phyloP scores from a whole-genome alignment of 805 yeast species.

The Debaryomyces hansenii region DNA sequence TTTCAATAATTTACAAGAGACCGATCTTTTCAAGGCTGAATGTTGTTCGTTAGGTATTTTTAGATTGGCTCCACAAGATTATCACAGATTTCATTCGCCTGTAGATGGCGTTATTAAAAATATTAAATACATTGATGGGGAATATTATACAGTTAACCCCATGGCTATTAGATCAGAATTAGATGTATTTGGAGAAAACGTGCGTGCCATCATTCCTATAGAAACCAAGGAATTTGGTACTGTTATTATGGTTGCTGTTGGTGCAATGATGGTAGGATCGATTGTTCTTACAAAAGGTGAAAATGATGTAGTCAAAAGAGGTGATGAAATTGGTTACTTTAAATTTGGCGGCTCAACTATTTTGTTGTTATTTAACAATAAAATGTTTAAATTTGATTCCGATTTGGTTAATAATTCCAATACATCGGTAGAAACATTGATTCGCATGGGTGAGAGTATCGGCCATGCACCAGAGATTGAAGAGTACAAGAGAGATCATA shows the following conservation, averaged over 20 bases:
- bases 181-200: slow-evolving; percentile 92
- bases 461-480: slow-evolving; percentile 63
- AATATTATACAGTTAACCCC: slow-evolving; percentile 94
- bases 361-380: slow-evolving; percentile 59
- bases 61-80: slow-evolving; percentile 94
- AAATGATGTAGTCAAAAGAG: slow-evolving; percentile 59
- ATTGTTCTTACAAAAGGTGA: slow-evolving; percentile 67
- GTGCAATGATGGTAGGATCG: slow-evolving; percentile 99
- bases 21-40: slow-evolving; percentile 30
- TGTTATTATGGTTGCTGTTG: slow-evolving; percentile 77
- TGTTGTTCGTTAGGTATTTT: slow-evolving; percentile 73
- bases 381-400: slow-evolving; percentile 59
- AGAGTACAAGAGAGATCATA: slow-evolving; percentile 50
- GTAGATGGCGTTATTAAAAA: slow-evolving; percentile 72
- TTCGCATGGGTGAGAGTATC: slow-evolving; percentile 87
- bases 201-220: slow-evolving; percentile 75
- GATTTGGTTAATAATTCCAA: slow-evolving; percentile 71
- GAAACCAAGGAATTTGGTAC: slow-evolving; percentile 76
- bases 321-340: slow-evolving; percentile 91
- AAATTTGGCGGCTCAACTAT: slow-evolving; percentile 96
- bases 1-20: slow-evolving; percentile 41
- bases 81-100: slow-evolving; percentile 90
- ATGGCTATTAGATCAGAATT: slow-evolving; percentile 89
- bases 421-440: slow-evolving; percentile 74
- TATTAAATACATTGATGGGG: slow-evolving; percentile 75